phyloP scores from a whole-genome alignment of 78 protist species.

The Chrysochromulina parva region DNA sequence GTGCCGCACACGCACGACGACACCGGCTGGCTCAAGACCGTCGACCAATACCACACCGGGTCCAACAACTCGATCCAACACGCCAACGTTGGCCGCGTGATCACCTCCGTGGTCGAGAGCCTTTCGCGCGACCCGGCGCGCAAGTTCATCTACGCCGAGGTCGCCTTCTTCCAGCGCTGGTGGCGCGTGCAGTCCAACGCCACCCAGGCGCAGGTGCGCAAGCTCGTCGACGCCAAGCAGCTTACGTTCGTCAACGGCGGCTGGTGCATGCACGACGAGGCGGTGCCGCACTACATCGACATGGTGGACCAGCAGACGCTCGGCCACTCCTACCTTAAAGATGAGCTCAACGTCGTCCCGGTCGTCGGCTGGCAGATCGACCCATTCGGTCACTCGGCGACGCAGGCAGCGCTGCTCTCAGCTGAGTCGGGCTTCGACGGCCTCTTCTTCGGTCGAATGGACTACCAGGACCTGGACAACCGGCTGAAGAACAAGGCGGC shows the following conservation, averaged over 20 bases:
- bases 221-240: slow-evolving; percentile 71
- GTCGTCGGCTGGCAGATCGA: slow-evolving; percentile 71
- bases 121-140: slow-evolving; percentile 69
- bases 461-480: slow-evolving; percentile 54
- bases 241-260: slow-evolving; percentile 86
- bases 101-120: slow-evolving; percentile 60
- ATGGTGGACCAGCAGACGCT: slow-evolving; percentile 43
- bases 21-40: slow-evolving; percentile 87
- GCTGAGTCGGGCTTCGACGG: slow-evolving; percentile 77
- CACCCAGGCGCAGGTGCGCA: slow-evolving; percentile 4
- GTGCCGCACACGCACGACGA: slow-evolving; percentile 68
- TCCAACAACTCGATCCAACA: slow-evolving; percentile 54
- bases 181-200: slow-evolving; percentile 49
- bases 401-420: slow-evolving; percentile 42
- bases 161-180: slow-evolving; percentile 66
- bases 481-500: neutral
- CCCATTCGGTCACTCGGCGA: slow-evolving; percentile 87
- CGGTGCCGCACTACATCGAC: slow-evolving; percentile 74
- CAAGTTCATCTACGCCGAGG: slow-evolving; percentile 82
- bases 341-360: slow-evolving; percentile 48
- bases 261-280: slow-evolving; percentile 91
- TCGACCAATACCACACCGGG: slow-evolving; percentile 82
- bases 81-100: slow-evolving; percentile 45
- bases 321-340: slow-evolving; percentile 61
- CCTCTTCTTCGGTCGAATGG: slow-evolving; percentile 84